Conservation (phyloP, 805 yeast species). For the Candida endomychidarum region DNA sequence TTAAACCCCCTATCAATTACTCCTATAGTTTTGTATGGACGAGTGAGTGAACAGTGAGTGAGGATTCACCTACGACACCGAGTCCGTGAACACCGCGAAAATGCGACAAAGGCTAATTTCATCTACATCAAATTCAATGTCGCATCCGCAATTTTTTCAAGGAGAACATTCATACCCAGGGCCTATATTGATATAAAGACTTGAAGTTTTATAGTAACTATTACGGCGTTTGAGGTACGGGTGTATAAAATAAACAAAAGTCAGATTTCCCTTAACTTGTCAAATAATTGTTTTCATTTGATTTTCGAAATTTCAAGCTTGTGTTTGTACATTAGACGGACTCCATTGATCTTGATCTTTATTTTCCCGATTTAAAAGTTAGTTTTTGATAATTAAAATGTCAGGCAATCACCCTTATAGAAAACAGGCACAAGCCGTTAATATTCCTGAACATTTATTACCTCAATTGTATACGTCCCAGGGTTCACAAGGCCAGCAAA, state of each 20-base stretch:
- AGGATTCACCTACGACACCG: not conserved
- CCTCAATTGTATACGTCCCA: constrained; percentile 20
- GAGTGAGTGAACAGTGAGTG: constrained; percentile 1
- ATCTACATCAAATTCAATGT: not conserved
- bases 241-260: too few relatives aligned
- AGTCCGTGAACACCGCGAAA: not conserved
- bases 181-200: not conserved
- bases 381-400: too few relatives aligned
- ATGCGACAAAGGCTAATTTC: not conserved
- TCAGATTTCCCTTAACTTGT: too few relatives aligned
- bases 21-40: not conserved
- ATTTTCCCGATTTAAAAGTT: too few relatives aligned
- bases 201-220: not conserved
- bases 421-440: constrained; percentile 17
- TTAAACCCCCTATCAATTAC: too few relatives aligned
- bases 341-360: too few relatives aligned
- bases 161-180: constrained; percentile 3
- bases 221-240: not conserved
- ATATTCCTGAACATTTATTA: constrained; percentile 25
- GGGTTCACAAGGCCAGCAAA: not conserved
- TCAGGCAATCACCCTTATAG: constrained; percentile 15
- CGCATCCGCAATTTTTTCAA: constrained; percentile 2
- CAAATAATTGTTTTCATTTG: not conserved
- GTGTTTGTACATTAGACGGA: too few relatives aligned
- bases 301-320: not conserved